These are phyloP conservation scores for Aspergillus hiratsukae DNA, from an alignment of 2,329 filamentous ascomycete genomes.

Conservation along the genomic window DNA sequence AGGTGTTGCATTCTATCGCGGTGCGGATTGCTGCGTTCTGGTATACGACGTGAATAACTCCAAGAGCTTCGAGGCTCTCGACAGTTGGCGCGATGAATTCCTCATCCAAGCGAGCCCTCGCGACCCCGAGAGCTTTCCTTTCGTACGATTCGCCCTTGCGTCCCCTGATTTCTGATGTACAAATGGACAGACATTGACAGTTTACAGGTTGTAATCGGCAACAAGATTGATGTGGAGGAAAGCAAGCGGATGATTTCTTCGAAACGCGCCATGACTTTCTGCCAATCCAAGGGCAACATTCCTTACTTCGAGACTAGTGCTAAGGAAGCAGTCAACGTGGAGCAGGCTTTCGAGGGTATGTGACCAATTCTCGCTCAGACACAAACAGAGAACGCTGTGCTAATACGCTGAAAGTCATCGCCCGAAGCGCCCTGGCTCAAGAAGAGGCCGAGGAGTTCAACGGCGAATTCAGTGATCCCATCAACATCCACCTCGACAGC, in stretches of 20 bases:
- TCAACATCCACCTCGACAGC: constrained; percentile 95
- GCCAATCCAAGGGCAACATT: constrained; percentile 93
- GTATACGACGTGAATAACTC: constrained; percentile 99
- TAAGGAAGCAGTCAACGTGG: constrained; percentile 97
- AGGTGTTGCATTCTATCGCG: constrained; percentile 94
- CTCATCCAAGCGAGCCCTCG: constrained; percentile 94
- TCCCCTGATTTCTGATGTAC: neutral
- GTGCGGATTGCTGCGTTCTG: constrained; percentile 94
- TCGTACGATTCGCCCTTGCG: constrained; percentile 60
- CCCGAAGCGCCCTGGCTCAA: constrained; percentile 88
- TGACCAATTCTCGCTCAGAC: neutral
- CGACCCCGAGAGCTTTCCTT: constrained; percentile 95
- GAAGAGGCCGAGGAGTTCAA: constrained; percentile 98
- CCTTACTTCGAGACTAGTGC: constrained; percentile 99
- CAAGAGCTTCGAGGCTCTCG: constrained; percentile 97
- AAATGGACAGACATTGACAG: constrained; percentile 5
- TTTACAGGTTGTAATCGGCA: constrained; percentile 79
- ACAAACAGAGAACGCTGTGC: neutral
- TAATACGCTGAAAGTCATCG: constrained; percentile 65
- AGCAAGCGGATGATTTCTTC: constrained; percentile 95
- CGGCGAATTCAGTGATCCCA: constrained; percentile 94
- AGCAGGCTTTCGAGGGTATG: constrained; percentile 73
- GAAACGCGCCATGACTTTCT: constrained; percentile 95
- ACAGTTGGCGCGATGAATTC: constrained; percentile 98
- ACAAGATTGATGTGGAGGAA: constrained; percentile 99